These are phyloP conservation scores for Leccinum boreale DNA, from an alignment of 768 basidiomycete genomes.

Conservation along the genomic window DNA sequence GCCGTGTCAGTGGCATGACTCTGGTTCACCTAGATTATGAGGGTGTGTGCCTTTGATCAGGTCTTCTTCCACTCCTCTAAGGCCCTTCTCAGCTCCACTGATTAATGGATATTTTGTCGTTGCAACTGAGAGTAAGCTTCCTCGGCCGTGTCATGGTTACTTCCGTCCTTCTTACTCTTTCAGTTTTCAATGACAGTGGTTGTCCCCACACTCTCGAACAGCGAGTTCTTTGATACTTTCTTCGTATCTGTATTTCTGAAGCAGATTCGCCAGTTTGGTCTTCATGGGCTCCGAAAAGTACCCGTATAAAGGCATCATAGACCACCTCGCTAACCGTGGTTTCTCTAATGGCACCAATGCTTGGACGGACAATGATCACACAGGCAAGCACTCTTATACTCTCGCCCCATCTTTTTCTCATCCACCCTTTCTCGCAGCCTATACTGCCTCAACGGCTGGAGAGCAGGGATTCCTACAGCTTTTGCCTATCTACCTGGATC, in stretches of 20 bases:
- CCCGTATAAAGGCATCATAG: conserved; percentile 94
- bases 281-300: conserved; percentile 97
- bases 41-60: conserved; percentile 42
- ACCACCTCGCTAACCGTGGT: conserved; percentile 91
- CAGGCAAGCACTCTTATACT: conserved; percentile 31
- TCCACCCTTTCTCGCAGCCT: conserved; percentile 42
- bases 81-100: conserved; percentile 58
- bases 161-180: background rate
- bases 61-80: conserved; percentile 14
- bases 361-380: conserved; percentile 96
- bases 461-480: conserved; percentile 86
- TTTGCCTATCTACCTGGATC: conserved; percentile 89
- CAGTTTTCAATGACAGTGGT: conserved; percentile 92
- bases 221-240: conserved; percentile 41
- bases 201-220: conserved; percentile 97
- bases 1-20: conserved; percentile 80
- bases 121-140: conserved; percentile 75
- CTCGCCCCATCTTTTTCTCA: background rate
- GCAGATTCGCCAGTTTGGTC: conserved; percentile 53
- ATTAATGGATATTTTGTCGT: conserved; percentile 91
- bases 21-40: conserved; percentile 91
- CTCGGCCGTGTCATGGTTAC: background rate
- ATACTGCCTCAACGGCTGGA: conserved; percentile 94
- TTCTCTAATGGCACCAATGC: conserved; percentile 93
- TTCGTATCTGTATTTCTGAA: background rate